These are phyloP conservation scores for Rosellinia necatrix DNA, from an alignment of 2,329 filamentous ascomycete genomes.

Conservation along the genomic window DNA sequence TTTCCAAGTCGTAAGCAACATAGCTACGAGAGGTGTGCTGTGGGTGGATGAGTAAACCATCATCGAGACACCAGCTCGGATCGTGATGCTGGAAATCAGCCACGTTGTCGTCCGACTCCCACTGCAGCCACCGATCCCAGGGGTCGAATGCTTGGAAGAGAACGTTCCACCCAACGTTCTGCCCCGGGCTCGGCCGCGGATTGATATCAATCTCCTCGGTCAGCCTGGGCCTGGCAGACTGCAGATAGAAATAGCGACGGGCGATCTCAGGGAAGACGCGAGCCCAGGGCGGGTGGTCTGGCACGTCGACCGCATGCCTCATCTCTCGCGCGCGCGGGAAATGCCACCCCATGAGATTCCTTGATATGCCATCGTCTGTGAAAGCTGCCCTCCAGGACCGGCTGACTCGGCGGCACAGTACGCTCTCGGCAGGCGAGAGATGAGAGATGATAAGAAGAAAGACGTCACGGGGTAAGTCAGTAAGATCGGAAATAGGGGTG, in stretches of 20 bases:
- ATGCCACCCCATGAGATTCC: conserved; percentile 53
- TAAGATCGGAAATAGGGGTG: conserved; percentile 40
- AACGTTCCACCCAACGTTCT: no score
- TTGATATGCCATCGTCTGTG: conserved; percentile 50
- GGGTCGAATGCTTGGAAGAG: conserved; percentile 47
- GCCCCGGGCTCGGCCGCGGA: conserved; percentile 34
- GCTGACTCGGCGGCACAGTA: conserved; percentile 58
- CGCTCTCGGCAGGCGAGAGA: conserved; percentile 54
- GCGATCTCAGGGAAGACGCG: conserved; percentile 54
- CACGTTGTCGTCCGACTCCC: conserved; percentile 46
- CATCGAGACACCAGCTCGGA: conserved; percentile 57
- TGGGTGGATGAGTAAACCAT: conserved; percentile 61
- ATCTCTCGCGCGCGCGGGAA: conserved; percentile 60
- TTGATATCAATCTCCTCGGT: conserved; percentile 51
- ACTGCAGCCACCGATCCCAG: conserved; percentile 52
- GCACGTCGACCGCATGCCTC: conserved; percentile 35
- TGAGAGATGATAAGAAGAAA: conserved; percentile 58
- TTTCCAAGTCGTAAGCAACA: conserved; percentile 56
- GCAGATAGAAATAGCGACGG: conserved; percentile 59
- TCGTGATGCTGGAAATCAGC: conserved; percentile 52
- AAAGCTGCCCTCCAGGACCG: conserved; percentile 55
- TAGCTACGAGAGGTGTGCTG: conserved; percentile 40
- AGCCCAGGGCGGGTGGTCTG: conserved; percentile 44
- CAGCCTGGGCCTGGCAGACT: conserved; percentile 50
- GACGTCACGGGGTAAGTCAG: conserved; percentile 59